Conservation (phyloP, 2,329 filamentous ascomycete genomes). For the Fusarium sp. region DNA sequence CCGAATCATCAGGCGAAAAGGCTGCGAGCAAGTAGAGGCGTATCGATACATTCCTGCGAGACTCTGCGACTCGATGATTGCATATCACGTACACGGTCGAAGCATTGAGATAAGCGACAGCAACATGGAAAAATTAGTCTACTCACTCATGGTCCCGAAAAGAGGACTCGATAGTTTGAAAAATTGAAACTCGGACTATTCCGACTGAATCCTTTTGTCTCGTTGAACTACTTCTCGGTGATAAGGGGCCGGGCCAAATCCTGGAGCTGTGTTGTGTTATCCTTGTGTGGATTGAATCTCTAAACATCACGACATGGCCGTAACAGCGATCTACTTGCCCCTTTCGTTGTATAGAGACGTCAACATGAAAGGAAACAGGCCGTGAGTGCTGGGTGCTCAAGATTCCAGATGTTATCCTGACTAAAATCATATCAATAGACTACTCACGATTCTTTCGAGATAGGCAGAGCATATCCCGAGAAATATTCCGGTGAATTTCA, state of each 20-base stretch:
- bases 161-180: not conserved
- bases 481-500: not conserved
- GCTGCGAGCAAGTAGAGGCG: constrained; percentile 26
- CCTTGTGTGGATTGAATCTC: not conserved
- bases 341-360: no score
- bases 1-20: constrained; percentile 26
- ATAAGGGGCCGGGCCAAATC: not conserved
- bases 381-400: not conserved
- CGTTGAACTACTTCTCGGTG: not conserved
- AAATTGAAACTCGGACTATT: not conserved
- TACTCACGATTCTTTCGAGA: no score
- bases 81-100: not conserved
- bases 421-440: no score
- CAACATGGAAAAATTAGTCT: not conserved
- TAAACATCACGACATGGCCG: not conserved
- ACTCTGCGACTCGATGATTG: not conserved
- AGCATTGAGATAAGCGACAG: not conserved
- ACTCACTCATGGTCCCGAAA: not conserved
- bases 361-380: no score
- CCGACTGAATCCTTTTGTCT: not conserved
- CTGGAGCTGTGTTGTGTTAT: not conserved
- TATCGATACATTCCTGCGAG: not conserved
- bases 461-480: not conserved
- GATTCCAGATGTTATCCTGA: not conserved
- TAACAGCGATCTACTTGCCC: not conserved